These are phyloP conservation scores for Tetradesmus obliquus DNA, from an alignment of 139 green algal species.

Conservation along the genomic window DNA sequence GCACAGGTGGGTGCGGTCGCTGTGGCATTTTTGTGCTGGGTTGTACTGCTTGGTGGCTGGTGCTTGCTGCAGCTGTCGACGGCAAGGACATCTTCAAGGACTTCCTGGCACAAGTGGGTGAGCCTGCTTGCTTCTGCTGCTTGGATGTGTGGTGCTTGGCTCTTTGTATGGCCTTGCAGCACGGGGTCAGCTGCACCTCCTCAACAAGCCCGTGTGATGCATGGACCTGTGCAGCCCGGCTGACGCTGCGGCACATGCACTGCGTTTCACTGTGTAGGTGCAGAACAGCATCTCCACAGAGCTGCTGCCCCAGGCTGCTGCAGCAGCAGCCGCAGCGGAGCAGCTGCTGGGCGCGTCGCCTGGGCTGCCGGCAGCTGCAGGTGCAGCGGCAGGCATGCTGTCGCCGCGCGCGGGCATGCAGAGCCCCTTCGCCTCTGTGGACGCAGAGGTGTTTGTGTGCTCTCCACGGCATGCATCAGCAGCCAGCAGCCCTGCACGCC, in stretches of 20 bases:
- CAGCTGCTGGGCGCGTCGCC: constrained; percentile 5
- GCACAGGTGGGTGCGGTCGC: background rate
- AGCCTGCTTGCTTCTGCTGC: background rate
- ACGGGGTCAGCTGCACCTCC: no score
- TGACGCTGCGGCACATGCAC: background rate
- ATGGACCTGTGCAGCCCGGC: no score
- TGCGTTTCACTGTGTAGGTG: background rate
- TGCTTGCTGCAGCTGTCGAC: background rate
- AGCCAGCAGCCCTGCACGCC: constrained; percentile 3
- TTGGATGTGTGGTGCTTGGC: background rate
- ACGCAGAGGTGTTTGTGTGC: constrained; percentile 36
- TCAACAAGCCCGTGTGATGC: no score
- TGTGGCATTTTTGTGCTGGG: background rate
- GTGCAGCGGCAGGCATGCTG: background rate
- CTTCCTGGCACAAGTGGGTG: background rate
- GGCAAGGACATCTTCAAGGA: background rate
- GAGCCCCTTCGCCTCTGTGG: constrained; percentile 23
- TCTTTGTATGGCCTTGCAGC: no score
- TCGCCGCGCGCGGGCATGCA: background rate
- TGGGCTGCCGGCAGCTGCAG: background rate
- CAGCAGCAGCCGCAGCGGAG: constrained; percentile 27
- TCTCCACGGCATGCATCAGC: background rate
- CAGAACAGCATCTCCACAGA: constrained; percentile 44
- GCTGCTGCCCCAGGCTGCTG: constrained; percentile 27
- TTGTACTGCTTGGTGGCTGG: background rate